Base-by-base conservation (phyloP, 2,329 filamentous ascomycete species). In the Paecilomyces variotii region DNA sequence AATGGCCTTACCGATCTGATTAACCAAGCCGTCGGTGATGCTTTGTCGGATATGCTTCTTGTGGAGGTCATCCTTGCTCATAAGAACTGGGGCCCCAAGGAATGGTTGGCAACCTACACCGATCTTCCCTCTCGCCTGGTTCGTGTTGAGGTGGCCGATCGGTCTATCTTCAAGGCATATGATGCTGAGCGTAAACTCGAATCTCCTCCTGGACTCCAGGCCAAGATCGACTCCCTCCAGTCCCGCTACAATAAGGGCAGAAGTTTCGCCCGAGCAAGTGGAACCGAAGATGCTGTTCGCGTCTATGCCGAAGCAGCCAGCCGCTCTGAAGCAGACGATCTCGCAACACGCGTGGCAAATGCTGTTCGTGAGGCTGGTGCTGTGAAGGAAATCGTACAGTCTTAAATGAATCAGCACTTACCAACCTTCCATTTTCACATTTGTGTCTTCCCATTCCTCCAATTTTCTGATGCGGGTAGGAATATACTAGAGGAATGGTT, bases 11-110 rank as follows among this genome's bases (percentile, higher is more conserved):
- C 88, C 55, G 90, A 97, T 67, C 83, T 99, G 63, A 96, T 99
- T 80, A 99, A 99, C 81, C 94, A 99, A 79, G 94, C 94, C 0
- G 93, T 97, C 53, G 94, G 94, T 56, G 94, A 99, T 72, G 94
- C 94, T 53, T 84, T 99, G 59, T 96, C 91, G 0, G 94, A 99
- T 76, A 89, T 97, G 83, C 84, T 99, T 53, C 86, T 99, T 69
- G 92, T 97, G 45, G 94, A 99, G 76, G 90, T 93, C 34, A 94
- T 97, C 65, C 87, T 99, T 49, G 92, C 94, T 5, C 91, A 97
- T 83, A 97, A 97, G 80, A 83, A 82, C 65, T 99, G 92, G 92
- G 86, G 84, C 27, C 87, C 91, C 53, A 87, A 87, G 72, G 91
- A 97, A 73, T 99, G 94, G 94, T 86, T 92, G 62, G 84, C 85